phyloP scores from a whole-genome alignment of 2,329 filamentous ascomycete genomes.

The Moelleriella libera region DNA sequence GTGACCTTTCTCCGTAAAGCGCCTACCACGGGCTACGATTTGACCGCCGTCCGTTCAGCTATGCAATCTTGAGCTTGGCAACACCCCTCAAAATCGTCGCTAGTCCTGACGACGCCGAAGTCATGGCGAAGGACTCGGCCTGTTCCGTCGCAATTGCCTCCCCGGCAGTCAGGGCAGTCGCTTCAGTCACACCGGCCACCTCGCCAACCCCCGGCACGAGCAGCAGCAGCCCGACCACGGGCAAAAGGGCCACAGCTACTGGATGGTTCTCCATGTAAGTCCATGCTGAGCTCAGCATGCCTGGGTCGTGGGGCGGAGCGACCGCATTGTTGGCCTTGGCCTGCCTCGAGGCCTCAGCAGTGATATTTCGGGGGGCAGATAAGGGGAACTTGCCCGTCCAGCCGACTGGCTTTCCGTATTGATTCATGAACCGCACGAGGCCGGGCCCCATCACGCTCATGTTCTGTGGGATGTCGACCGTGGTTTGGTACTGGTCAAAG shows the following conservation, averaged over 20 bases:
- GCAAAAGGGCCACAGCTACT: neutral
- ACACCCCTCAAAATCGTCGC: neutral
- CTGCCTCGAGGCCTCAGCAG: neutral
- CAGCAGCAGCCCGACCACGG: neutral
- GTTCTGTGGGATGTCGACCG: neutral
- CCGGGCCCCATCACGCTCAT: neutral
- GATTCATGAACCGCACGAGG: neutral
- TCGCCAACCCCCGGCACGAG: conserved; percentile 1
- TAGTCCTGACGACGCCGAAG: neutral
- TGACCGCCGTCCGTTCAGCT: neutral
- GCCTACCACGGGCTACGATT: neutral
- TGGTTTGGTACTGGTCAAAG: neutral
- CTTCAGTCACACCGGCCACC: neutral
- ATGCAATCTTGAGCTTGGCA: neutral
- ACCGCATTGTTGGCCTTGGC: neutral
- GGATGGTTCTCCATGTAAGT: neutral
- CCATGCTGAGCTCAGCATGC: neutral
- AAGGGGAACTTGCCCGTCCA: conserved; percentile 2
- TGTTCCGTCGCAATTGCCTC: neutral
- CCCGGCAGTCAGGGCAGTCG: neutral
- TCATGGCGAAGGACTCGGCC: neutral
- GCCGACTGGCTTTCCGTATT: neutral
- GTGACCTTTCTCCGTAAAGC: neutral
- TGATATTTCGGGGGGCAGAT: neutral
- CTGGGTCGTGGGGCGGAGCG: neutral